These are phyloP conservation scores for Globisporangium nunn DNA, from an alignment of 352 stramenopile genomes.

Conservation along the genomic window DNA sequence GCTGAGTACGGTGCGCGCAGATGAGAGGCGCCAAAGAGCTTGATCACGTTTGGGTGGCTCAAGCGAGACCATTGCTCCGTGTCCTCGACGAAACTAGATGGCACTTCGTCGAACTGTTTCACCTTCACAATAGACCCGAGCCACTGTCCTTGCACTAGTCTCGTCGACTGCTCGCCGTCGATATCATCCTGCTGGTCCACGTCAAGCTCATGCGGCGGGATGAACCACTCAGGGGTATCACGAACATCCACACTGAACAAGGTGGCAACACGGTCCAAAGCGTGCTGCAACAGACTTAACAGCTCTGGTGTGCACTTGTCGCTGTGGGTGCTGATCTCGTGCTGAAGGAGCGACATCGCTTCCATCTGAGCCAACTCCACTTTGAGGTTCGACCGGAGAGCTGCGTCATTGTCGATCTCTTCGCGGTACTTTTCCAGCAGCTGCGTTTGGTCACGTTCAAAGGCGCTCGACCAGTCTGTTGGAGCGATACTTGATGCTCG, in stretches of 20 bases:
- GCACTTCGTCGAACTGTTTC: no score
- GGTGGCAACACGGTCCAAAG: no score
- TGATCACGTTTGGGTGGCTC: conserved; percentile 5
- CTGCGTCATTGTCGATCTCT: no score
- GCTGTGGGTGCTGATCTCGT: neutral
- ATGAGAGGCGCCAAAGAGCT: neutral
- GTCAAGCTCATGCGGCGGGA: conserved; percentile 1
- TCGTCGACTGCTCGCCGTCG: no score
- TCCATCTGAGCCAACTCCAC: neutral
- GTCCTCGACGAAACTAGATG: neutral
- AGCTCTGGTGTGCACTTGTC: neutral
- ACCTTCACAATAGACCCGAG: no score
- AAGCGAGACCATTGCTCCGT: neutral
- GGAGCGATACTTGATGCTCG: no score
- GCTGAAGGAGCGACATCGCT: neutral
- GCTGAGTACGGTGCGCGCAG: conserved; percentile 61
- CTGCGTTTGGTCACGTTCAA: no score
- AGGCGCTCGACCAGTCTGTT: no score
- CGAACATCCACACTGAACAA: neutral
- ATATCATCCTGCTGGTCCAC: neutral
- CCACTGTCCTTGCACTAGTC: no score
- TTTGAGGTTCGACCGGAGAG: no score
- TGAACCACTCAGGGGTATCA: neutral
- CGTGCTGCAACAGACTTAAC: neutral
- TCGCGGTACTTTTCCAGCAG: no score